Evolutionary conservation across 2,329 filamentous ascomycete genomes (phyloP), one percentile per base, ranked within the genome.

Genomic region (Cladosporium sphaerospermum): DNA sequence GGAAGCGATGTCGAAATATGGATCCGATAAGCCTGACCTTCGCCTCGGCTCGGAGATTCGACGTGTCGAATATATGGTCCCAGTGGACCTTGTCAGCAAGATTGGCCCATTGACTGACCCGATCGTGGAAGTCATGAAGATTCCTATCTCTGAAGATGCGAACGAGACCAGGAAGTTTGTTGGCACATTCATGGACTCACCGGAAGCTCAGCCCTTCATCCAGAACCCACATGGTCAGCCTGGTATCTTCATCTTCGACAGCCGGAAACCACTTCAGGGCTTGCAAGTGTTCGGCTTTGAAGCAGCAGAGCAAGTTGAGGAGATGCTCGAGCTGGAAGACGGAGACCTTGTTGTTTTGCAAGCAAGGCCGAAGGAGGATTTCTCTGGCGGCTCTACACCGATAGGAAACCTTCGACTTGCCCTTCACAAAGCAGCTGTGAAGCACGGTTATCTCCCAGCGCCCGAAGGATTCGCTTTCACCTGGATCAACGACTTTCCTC

Each of bases 11-110:
- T 73, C 78, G 1, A 75, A 72, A 2, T 95, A 91, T 64, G 93
- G 93, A 9, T 87, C 83, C 4, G 93, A 99, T 70, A 99, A 99
- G 69, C 93, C 93, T 3, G 93, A 99, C 65, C 73, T 92, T 9
- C 82, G 93, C 14, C 85, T 91, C 36, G 80, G 81, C 1, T 84
- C 83, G 23, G 72, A 80, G 63, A 84, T 88, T 67, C 75, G 73
- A 49, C 75, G 75, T 1, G 75, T 96, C 37, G 82, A 85, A 16
- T 72, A 85, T 56, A 69, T 86, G 53, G 73, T 87, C 4, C 78
- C 82, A 7, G 64, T 71, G 6, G 78, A 85, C 54, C 84, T 96
- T 10, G 76, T 87, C 40, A 73, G 77, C 62, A 96, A 89, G 78
- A 87, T 96, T 52, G 86, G 85, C 0, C 75, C 81, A 1, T 70